phyloP scores from a whole-genome alignment of 371 early-diverging fungal species.

The Coemansia sp. region DNA sequence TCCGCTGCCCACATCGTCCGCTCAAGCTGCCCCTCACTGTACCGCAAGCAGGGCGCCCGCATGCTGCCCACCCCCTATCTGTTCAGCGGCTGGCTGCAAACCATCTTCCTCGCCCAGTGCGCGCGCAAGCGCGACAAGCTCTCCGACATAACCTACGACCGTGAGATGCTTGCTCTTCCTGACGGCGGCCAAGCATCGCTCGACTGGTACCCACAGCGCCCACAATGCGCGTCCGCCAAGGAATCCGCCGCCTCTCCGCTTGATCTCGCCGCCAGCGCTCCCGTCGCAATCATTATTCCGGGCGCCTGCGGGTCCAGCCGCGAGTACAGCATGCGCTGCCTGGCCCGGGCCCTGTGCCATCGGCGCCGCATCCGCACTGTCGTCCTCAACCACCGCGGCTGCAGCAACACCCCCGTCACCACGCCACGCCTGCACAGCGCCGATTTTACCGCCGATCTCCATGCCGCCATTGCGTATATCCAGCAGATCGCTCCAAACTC shows the following conservation, averaged over 20 bases:
- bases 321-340: constrained; percentile 77
- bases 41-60: neutral
- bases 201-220: constrained; percentile 70
- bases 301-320: constrained; percentile 82
- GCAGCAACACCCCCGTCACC: constrained; percentile 63
- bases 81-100: constrained; percentile 10
- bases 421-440: constrained; percentile 76
- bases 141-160: constrained; percentile 23
- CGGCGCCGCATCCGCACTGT: constrained; percentile 65
- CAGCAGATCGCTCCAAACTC: constrained; percentile 57
- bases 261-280: constrained; percentile 54
- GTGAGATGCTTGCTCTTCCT: constrained; percentile 60
- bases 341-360: constrained; percentile 62
- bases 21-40: constrained; percentile 7
- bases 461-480: constrained; percentile 58
- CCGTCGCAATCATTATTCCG: constrained; percentile 73
- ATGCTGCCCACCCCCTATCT: constrained; percentile 19
- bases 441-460: constrained; percentile 76
- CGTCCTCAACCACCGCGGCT: constrained; percentile 84
- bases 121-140: constrained; percentile 5
- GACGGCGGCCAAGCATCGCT: constrained; percentile 81
- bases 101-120: neutral
- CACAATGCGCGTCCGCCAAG: neutral
- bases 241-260: constrained; percentile 6
- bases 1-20: neutral